Evolutionary conservation across 129 eudicot species (phyloP).

Genomic region (Oenanthe sinensis): DNA sequence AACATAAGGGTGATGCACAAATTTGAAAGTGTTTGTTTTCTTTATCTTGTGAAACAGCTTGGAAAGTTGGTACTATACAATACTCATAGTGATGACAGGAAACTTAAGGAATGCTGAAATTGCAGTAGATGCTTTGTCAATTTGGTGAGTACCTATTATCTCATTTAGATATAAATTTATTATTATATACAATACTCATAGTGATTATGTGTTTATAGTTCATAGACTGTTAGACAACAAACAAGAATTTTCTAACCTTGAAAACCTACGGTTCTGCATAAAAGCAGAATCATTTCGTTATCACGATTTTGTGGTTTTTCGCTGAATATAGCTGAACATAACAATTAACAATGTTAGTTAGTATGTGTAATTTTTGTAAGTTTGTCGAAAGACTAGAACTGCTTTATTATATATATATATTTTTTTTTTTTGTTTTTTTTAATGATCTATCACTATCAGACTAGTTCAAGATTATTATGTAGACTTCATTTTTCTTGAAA

Average conservation of each 20-base stretch:
- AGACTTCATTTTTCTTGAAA: neutral
- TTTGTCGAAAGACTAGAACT: neutral
- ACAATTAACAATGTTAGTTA: neutral
- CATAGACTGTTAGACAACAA: neutral
- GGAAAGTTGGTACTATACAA: conserved; percentile 86
- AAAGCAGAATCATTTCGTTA: neutral
- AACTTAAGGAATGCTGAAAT: conserved; percentile 60
- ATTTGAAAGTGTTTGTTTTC: neutral
- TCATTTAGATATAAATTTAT: neutral
- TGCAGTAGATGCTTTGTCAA: conserved; percentile 79
- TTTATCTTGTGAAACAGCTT: conserved; percentile 31
- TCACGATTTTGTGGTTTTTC: neutral
- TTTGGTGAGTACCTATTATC: conserved; percentile 42
- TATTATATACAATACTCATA: too few relatives aligned
- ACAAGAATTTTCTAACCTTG: neutral
- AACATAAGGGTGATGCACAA: neutral
- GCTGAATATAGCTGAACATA: neutral
- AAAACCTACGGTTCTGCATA: neutral
- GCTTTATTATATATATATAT: neutral
- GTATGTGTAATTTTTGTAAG: neutral
- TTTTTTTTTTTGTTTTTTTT: too few relatives aligned
- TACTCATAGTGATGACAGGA: conserved; percentile 78
- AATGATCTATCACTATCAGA: neutral
- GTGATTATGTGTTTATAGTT: neutral
- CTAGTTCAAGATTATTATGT: neutral